Evolutionary conservation across 441 rosid genomes (phyloP).

Genomic region (Euphorbia celastroides): DNA sequence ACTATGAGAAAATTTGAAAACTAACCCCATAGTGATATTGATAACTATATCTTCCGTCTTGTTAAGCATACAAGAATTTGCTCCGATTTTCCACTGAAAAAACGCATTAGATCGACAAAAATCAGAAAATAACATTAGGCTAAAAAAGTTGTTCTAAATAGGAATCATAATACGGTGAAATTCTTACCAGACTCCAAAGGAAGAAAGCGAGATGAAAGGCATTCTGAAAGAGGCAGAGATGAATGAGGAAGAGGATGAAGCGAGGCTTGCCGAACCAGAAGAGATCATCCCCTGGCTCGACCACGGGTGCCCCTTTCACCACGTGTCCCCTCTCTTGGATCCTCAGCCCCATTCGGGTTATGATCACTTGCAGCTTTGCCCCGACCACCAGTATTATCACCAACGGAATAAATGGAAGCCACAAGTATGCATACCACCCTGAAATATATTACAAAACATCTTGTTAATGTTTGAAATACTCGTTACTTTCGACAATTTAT

Average conservation of each 20-base stretch:
- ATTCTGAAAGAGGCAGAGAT: slow-evolving; percentile 83
- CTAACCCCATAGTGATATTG: slow-evolving; percentile 76
- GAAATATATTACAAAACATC: slow-evolving; percentile 13
- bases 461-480: neutral
- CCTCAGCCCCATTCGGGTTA: slow-evolving; percentile 73
- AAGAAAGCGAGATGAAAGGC: slow-evolving; percentile 91
- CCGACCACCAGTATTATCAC: slow-evolving; percentile 62
- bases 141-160: too few species aligned
- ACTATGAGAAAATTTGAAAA: too few species aligned
- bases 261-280: slow-evolving; percentile 95
- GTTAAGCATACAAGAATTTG: slow-evolving; percentile 58
- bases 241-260: slow-evolving; percentile 76
- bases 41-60: slow-evolving; percentile 46
- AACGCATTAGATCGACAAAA: slow-evolving; percentile 2
- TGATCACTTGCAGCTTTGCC: slow-evolving; percentile 73
- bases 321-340: slow-evolving; percentile 88
- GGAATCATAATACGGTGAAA: too few species aligned
- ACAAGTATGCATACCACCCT: slow-evolving; percentile 67
- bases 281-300: slow-evolving; percentile 79
- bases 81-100: slow-evolving; percentile 55
- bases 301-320: slow-evolving; percentile 86
- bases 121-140: neutral
- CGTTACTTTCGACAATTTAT: neutral
- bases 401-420: slow-evolving; percentile 88
- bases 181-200: slow-evolving; percentile 61